A percentile compares a stretch with the other conserved stretches of the same genome.
Evolutionary conservation across 139 green algal genomes (phyloP).

Genomic region (Coccomyxa sp.): DNA sequence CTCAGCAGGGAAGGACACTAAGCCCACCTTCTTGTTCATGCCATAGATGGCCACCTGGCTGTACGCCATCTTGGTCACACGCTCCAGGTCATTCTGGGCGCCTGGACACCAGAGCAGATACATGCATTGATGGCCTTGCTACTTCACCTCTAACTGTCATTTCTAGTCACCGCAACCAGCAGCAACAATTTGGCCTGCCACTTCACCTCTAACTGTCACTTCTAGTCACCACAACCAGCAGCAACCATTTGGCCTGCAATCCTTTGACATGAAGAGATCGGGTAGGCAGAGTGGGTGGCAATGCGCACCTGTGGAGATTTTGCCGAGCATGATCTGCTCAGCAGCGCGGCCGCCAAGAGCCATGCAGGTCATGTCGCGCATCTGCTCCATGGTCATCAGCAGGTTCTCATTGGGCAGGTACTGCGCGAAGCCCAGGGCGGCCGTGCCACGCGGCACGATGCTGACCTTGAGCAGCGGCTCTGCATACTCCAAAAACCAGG

Average conservation of each 20-base stretch:
- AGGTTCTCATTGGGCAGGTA: slow-evolving; percentile 99
- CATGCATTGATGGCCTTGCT: neutral
- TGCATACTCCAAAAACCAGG: slow-evolving; percentile 96
- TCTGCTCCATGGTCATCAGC: slow-evolving; percentile 92
- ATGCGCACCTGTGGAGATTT: slow-evolving; percentile 80
- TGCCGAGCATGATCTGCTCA: slow-evolving; percentile 95
- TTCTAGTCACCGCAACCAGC: too few relatives aligned
- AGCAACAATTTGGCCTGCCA: too few relatives aligned
- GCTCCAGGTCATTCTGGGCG: slow-evolving; percentile 98
- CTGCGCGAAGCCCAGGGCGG: slow-evolving; percentile 97
- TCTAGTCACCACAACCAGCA: too few relatives aligned
- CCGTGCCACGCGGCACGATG: slow-evolving; percentile 85
- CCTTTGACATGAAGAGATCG: too few relatives aligned
- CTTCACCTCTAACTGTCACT: too few relatives aligned
- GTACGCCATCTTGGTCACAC: slow-evolving; percentile 96
- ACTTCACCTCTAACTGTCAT: too few relatives aligned
- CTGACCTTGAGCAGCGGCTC: slow-evolving; percentile 96
- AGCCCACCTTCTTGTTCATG: slow-evolving; percentile 91
- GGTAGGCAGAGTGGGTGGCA: neutral
- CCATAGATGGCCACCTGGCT: slow-evolving; percentile 89
- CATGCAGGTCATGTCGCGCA: slow-evolving; percentile 92
- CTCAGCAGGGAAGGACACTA: slow-evolving; percentile 91
- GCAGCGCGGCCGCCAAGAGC: slow-evolving; percentile 91
- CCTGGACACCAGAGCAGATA: slow-evolving; percentile 19
- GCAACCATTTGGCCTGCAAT: too few relatives aligned